Base-by-base conservation (phyloP, 2,329 filamentous ascomycete species). In the Pseudopithomyces chartarum region DNA sequence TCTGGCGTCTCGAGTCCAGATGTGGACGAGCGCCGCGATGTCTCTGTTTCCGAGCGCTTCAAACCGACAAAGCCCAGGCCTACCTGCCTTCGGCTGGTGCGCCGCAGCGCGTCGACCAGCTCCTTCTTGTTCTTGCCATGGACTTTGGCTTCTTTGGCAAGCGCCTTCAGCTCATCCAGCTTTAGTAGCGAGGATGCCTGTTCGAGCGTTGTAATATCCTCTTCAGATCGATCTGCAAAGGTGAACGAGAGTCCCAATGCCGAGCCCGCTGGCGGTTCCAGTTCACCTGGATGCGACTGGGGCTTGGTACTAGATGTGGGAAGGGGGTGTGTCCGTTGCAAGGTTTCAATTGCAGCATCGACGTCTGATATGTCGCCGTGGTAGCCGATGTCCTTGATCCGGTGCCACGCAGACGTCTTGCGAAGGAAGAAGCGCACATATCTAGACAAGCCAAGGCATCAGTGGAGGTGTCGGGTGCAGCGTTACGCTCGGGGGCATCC, bases 381-480 rank as follows among this genome's bases (percentile, higher is more conserved):
- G 68, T 97, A 97, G 1, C 87, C 86, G 23, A 99, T 78, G 20
- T 87, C 86, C 66, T 84, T 86, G 60, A 92, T 84, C 10, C 95
- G 88, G 79, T 97, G 92, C 95, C 95, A 99, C 1, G 88, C 87
- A 20, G 90, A 90, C 1, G 91, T 92, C 74, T 99, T 99, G 45
- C 95, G 87, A 2, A 99, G 81, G 70, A 99, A 99, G 1, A 99
- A 80, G 20, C 95, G 87, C 13, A 98, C 93, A 76, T 97, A 96
- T 71, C 91, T 94, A 43, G 40, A 15, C 46, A 8, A 11, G 10
- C 7, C 7, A 11, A 20, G 36, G 17, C 11, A 34, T 54, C 22
- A 61, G 50, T 10, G 32, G n/a, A 15, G 15, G 32, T 20, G 12
- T 49, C 38, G 38, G 15, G 45, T 15, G n/a, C n/a, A 13, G n/a